Evolutionary conservation across 2,329 filamentous ascomycete genomes (phyloP).

Genomic region (Pseudopithomyces maydicus): DNA sequence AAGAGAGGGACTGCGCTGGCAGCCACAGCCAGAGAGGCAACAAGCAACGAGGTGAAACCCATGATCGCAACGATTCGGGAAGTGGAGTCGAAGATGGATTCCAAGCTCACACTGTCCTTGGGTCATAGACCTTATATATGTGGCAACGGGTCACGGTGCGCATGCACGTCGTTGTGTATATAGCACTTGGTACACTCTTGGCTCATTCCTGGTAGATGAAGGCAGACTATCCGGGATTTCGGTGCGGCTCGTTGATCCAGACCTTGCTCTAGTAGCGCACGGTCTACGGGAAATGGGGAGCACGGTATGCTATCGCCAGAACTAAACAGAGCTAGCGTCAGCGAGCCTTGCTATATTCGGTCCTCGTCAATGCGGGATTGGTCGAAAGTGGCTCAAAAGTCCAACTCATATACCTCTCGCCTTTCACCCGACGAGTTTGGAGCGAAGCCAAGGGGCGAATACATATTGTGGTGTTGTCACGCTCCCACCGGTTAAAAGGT

Average conservation of each 20-base stretch:
- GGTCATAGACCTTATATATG: slow-evolving; percentile 20
- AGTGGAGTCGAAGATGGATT: neutral
- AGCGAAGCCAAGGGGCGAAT: slow-evolving; percentile 7
- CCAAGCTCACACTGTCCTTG: neutral
- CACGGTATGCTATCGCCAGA: neutral
- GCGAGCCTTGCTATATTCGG: neutral
- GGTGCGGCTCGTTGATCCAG: slow-evolving; percentile 9
- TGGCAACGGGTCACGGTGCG: neutral
- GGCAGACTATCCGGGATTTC: slow-evolving; percentile 22
- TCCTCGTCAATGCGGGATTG: neutral
- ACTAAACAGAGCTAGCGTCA: neutral
- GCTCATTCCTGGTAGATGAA: slow-evolving; percentile 35
- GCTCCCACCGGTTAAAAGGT: slow-evolving; percentile 32
- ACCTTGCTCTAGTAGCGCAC: neutral
- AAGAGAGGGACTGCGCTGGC: slow-evolving; percentile 27
- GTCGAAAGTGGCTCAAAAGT: neutral
- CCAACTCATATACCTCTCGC: neutral
- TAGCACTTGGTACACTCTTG: slow-evolving; percentile 28
- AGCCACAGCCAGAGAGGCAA: slow-evolving; percentile 25
- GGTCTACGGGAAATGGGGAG: neutral
- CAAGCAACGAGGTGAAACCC: slow-evolving; percentile 28
- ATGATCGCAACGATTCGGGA: slow-evolving; percentile 15
- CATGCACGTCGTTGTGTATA: slow-evolving; percentile 3
- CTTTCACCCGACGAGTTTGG: slow-evolving; percentile 23
- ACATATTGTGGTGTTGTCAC: slow-evolving; percentile 14